Conservation (phyloP, 2,329 filamentous ascomycete genomes). For the Colletotrichum eremochloae region DNA sequence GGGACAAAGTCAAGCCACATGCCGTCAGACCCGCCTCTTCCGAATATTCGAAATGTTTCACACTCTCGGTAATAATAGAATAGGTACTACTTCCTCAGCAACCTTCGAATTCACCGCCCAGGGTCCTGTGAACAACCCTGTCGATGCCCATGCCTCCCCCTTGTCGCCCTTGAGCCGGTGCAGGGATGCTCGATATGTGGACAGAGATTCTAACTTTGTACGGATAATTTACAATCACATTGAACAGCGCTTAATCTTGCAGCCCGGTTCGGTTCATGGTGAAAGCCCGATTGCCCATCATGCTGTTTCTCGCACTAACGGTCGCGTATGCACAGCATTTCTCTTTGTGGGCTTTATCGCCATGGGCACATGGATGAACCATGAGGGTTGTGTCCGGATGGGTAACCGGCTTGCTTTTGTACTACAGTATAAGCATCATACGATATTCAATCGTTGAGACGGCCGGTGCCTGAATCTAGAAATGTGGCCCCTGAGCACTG, state of each 20-base stretch:
- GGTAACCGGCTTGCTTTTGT: slow-evolving; percentile 32
- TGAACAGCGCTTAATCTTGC: slow-evolving; percentile 31
- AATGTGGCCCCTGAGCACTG: slow-evolving; percentile 5
- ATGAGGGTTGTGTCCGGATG: slow-evolving; percentile 29
- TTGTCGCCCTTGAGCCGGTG: not conserved
- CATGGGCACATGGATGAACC: slow-evolving; percentile 22
- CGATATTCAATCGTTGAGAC: slow-evolving; percentile 36
- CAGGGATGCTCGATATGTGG: not conserved
- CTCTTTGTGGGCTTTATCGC: slow-evolving; percentile 22
- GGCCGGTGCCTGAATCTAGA: slow-evolving; percentile 25
- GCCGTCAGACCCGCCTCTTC: not conserved
- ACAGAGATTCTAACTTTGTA: slow-evolving; percentile 2
- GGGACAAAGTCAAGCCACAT: slow-evolving; percentile 22
- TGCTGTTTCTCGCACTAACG: slow-evolving; percentile 3
- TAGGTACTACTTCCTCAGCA: no score
- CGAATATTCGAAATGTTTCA: not conserved
- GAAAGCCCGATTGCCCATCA: slow-evolving; percentile 21
- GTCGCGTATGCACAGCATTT: slow-evolving; percentile 2
- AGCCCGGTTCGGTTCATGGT: slow-evolving; percentile 30
- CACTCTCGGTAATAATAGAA: no score
- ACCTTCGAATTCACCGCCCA: slow-evolving; percentile 16
- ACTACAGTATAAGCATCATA: slow-evolving; percentile 38
- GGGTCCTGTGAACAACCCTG: slow-evolving; percentile 28
- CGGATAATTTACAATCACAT: slow-evolving; percentile 3
- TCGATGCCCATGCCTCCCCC: not conserved